Base-by-base conservation (phyloP, 352 stramenopile genomes). In the Plasmopara muralis region DNA sequence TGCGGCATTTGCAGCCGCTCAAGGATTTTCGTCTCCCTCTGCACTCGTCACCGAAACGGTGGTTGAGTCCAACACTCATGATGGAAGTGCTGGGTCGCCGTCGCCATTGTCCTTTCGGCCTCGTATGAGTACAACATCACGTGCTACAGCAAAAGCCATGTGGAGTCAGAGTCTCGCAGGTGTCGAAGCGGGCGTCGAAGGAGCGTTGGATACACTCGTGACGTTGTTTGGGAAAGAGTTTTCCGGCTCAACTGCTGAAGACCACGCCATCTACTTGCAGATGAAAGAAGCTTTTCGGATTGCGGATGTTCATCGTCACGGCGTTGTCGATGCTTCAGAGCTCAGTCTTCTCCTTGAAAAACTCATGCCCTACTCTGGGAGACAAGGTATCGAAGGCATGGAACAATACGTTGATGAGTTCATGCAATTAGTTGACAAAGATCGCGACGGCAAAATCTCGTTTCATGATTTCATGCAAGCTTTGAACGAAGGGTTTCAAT, bases 381-480 rank as follows among this genome's bases (percentile, higher is more conserved):
- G 66, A 1, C 64, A 71, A 15, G 68, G 69, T 4, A 56, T 77
- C 14, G 59, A 64, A 39, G 57, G 57, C 9, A 74, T 89, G 52
- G 73, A 88, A 28, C 60, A 86, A 43, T 90, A 90, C 40, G 75
- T 88, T 2, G 75, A 77, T 9, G 72, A 88, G 28, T 90, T 90
- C 43, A 87, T 90, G 79, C 43, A 65, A 13, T 53, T 87, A 4
- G 79, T 88, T 39, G 79, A 90, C 53, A 71, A 68, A 30, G 70
- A 90, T 41, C 46, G 67, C 13, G 72, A 83, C 45, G 79, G 77
- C 18, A 87, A 81, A 51, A 69, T 90, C n/a, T 85, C 77, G 41
- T 86, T 86, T 53, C 64, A 66, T 2, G 80, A 90, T 57, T 88
- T 90, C 55, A 91, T 89, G 76, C 60, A 89, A 52, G 80, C 77